Evolutionary conservation across 495 filamentous ascomycete genomes (phyloP).

Genomic region (Friedmanniomyces simplex): DNA sequence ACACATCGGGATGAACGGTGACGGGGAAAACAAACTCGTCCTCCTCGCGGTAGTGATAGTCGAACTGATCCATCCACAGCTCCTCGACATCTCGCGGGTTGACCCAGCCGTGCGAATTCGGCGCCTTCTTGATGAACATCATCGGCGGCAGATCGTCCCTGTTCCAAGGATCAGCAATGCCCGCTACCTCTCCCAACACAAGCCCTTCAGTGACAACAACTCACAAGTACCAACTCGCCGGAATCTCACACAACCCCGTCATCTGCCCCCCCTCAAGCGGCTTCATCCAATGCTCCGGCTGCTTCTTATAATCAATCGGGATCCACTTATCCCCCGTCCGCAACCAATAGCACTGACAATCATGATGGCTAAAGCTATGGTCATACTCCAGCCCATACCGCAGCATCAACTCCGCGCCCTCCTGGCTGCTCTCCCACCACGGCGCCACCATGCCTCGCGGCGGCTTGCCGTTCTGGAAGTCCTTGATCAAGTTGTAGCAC

Average conservation of each 20-base stretch:
- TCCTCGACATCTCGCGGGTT: conserved; percentile 45
- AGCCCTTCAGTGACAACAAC: too few species aligned
- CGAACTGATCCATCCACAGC: conserved; percentile 50
- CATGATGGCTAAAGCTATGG: conserved; percentile 42
- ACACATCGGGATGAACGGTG: conserved; percentile 47
- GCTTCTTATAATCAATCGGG: conserved; percentile 42
- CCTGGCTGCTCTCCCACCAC: conserved; percentile 42
- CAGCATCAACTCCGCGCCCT: conserved; percentile 40
- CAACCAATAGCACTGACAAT: conserved; percentile 48
- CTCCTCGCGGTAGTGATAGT: conserved; percentile 51
- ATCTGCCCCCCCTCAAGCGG: conserved; percentile 37
- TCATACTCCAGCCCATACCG: conserved; percentile 35
- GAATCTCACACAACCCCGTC: conserved; percentile 46
- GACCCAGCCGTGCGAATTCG: conserved; percentile 49
- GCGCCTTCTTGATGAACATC: conserved; percentile 46
- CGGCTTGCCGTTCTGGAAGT: conserved; percentile 62
- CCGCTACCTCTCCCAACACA: too few species aligned
- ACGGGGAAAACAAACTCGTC: conserved; percentile 54
- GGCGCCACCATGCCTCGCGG: conserved; percentile 55
- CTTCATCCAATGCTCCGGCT: conserved; percentile 48
- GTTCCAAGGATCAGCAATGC: background rate
- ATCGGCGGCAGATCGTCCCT: conserved; percentile 37
- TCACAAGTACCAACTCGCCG: conserved; percentile 45
- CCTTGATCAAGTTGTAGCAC: conserved; percentile 59
- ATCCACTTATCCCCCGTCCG: conserved; percentile 38